A percentile compares a stretch with the other conserved stretches of the same genome.
These are phyloP conservation scores for Penicillium fimorum DNA, from an alignment of 495 filamentous ascomycete genomes.

Conservation along the genomic window DNA sequence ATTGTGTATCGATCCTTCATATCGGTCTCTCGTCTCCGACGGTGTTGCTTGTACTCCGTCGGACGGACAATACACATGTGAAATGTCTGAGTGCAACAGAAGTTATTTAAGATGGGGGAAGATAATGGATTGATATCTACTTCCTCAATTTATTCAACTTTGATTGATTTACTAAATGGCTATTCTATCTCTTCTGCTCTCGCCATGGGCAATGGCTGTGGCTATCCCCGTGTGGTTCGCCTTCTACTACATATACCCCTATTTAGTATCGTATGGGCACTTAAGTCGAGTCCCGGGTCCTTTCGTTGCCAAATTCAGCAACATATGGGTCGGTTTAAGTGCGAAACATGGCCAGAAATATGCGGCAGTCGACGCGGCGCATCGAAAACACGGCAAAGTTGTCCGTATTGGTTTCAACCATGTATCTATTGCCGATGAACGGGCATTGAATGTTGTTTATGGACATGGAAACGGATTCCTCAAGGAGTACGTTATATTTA, in stretches of 20 bases:
- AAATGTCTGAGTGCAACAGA: background rate
- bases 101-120: background rate
- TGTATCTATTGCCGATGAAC: conserved; percentile 34
- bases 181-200: conserved; percentile 12
- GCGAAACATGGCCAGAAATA: conserved; percentile 25
- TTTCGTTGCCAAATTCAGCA: conserved; percentile 25
- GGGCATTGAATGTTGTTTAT: conserved; percentile 31
- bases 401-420: conserved; percentile 38
- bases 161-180: conserved; percentile 12
- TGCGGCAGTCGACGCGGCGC: conserved; percentile 34
- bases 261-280: conserved; percentile 17
- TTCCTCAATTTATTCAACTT: background rate
- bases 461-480: conserved; percentile 62
- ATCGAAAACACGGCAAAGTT: conserved; percentile 41
- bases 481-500: conserved; percentile 48
- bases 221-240: conserved; percentile 18
- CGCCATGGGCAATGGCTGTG: conserved; percentile 15
- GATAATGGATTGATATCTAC: background rate
- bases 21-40: conserved; percentile 1
- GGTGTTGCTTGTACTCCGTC: conserved; percentile 6
- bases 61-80: background rate
- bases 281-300: conserved; percentile 24
- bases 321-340: conserved; percentile 26
- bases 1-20: background rate
- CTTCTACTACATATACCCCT: conserved; percentile 26